A percentile compares a stretch with the other conserved stretches of the same genome.
phyloP scores from a whole-genome alignment of 139 green algal species.

The Chlamydomonas applanata region DNA sequence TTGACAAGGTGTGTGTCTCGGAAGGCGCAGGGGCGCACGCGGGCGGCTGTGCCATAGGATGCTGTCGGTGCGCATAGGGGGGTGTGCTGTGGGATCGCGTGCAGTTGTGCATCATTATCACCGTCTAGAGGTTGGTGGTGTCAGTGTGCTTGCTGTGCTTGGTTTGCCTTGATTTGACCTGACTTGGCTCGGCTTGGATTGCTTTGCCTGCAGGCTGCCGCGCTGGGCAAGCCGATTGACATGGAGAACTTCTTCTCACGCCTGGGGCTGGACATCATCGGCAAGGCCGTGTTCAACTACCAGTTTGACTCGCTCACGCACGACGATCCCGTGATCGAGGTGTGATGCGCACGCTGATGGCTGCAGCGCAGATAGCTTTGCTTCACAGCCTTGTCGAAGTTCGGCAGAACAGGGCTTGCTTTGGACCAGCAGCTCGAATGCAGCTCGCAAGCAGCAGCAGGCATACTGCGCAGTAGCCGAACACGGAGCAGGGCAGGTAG shows the following conservation, averaged over 20 bases:
- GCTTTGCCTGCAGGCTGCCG: not conserved
- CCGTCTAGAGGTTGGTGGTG: not conserved
- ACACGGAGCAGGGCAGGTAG: not conserved
- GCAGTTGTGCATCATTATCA: not conserved
- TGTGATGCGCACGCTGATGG: slow-evolving; percentile 9
- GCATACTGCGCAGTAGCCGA: not conserved
- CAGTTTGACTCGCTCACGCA: slow-evolving; percentile 90
- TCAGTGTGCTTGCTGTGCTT: not conserved
- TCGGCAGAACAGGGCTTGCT: no score
- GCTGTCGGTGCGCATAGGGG: no score
- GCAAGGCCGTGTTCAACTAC: slow-evolving; percentile 98
- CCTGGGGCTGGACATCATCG: slow-evolving; percentile 96
- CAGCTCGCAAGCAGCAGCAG: not conserved
- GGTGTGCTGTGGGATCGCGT: not conserved
- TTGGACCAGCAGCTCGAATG: no score
- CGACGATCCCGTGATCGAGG: slow-evolving; percentile 89
- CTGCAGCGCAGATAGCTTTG: not conserved
- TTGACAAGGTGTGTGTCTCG: slow-evolving; percentile 41
- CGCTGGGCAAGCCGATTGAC: slow-evolving; percentile 56
- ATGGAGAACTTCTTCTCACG: slow-evolving; percentile 96
- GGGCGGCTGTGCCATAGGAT: not conserved
- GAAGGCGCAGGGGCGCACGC: not conserved
- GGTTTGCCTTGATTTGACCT: no score
- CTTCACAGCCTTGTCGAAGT: not conserved
- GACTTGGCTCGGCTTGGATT: not conserved